Evolutionary conservation across 2,329 filamentous ascomycete species (phyloP).

Genomic region (Neobulgaria alba): DNA sequence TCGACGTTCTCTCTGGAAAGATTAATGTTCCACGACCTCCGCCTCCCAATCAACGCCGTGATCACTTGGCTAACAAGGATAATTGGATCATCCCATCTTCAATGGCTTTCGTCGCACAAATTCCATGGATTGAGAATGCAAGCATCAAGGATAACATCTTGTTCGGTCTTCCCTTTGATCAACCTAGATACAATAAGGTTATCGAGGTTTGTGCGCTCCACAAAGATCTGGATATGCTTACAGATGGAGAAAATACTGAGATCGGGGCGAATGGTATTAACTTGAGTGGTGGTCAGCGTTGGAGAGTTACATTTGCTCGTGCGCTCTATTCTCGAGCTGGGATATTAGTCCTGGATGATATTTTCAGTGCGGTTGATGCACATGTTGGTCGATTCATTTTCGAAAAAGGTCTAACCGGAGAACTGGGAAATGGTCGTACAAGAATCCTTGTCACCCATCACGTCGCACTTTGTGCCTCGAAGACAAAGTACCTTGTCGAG

Average conservation of each 20-base stretch:
- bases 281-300: constrained; percentile 74
- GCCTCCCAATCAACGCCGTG: constrained; percentile 45
- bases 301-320: constrained; percentile 71
- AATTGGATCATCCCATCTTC: constrained; percentile 64
- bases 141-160: constrained; percentile 71
- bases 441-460: constrained; percentile 77
- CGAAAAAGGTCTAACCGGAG: constrained; percentile 64
- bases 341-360: constrained; percentile 72
- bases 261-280: constrained; percentile 82
- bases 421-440: constrained; percentile 60
- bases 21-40: constrained; percentile 48
- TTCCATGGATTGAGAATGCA: constrained; percentile 79
- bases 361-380: constrained; percentile 73
- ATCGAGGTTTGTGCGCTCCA: constrained; percentile 63
- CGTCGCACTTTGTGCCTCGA: constrained; percentile 57
- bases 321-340: constrained; percentile 73
- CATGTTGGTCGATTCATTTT: constrained; percentile 75
- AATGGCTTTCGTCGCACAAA: constrained; percentile 61
- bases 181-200: constrained; percentile 62
- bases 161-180: constrained; percentile 63
- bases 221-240: constrained; percentile 68
- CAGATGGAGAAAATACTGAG: constrained; percentile 70
- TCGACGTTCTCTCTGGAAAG: constrained; percentile 56
- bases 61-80: constrained; percentile 47
- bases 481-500: constrained; percentile 63